These are phyloP conservation scores for Trichophyton equinum DNA, from an alignment of 2,329 filamentous ascomycete species.

Conservation along the genomic window DNA sequence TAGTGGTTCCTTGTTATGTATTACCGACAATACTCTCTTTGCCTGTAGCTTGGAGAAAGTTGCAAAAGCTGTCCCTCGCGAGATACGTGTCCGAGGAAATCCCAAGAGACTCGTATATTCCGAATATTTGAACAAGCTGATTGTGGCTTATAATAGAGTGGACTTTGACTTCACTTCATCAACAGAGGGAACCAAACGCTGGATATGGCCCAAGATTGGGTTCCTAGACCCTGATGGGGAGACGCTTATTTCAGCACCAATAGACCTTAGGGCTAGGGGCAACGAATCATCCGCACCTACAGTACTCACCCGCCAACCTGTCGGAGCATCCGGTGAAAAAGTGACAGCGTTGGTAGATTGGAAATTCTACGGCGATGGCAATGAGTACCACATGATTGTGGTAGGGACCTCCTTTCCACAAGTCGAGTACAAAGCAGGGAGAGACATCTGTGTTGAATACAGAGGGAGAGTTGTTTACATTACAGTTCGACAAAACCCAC, in stretches of 20 bases:
- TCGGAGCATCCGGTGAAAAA: conserved; percentile 28
- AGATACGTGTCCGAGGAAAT: conserved; percentile 29
- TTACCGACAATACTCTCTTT: conserved; percentile 36
- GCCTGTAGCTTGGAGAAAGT: conserved; percentile 36
- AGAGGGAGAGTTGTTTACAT: conserved; percentile 30
- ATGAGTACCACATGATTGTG: conserved; percentile 30
- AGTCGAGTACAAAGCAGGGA: background rate
- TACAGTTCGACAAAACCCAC: conserved; percentile 21
- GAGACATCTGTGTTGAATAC: background rate
- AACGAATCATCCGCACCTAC: background rate
- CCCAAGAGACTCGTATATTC: conserved; percentile 36
- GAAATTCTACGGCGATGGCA: conserved; percentile 24
- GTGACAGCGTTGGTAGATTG: conserved; percentile 33
- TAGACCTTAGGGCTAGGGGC: conserved; percentile 2
- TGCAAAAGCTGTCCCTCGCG: conserved; percentile 30
- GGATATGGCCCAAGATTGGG: conserved; percentile 25
- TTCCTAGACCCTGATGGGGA: conserved; percentile 28
- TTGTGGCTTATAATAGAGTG: conserved; percentile 35
- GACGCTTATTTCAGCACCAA: background rate
- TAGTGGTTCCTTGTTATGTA: conserved; percentile 36
- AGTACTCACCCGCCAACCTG: conserved; percentile 18
- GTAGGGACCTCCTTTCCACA: conserved; percentile 26
- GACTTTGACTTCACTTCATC: conserved; percentile 17
- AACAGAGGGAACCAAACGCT: conserved; percentile 21
- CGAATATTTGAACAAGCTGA: conserved; percentile 33